Evolutionary conservation across 2,329 filamentous ascomycete genomes (phyloP).

Genomic region (Diplodia mutila): DNA sequence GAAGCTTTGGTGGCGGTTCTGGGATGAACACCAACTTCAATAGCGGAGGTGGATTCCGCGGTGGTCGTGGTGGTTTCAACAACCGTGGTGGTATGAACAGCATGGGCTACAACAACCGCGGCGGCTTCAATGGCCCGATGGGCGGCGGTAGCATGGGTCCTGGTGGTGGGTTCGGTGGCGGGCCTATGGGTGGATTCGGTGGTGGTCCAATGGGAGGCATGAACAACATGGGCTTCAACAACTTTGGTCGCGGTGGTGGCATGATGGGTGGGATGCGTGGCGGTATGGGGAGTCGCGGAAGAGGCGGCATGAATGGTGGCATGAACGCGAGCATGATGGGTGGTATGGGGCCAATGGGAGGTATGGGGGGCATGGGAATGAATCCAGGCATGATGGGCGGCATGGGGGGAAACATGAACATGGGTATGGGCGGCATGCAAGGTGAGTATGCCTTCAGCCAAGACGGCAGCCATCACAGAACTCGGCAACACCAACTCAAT

Average conservation of each 20-base stretch:
- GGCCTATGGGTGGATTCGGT: conserved; percentile 30
- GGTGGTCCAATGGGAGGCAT: conserved; percentile 26
- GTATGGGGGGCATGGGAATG: conserved; percentile 51
- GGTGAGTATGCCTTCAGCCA: conserved; percentile 21
- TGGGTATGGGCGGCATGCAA: conserved; percentile 55
- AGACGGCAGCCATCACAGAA: conserved; percentile 6
- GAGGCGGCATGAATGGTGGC: conserved; percentile 42
- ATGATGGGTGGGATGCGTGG: conserved; percentile 46
- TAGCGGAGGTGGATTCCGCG: conserved; percentile 51
- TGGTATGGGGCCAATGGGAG: conserved; percentile 47
- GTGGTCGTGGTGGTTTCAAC: conserved; percentile 38
- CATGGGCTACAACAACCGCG: conserved; percentile 44
- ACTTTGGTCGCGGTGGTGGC: conserved; percentile 48
- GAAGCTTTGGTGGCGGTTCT: conserved; percentile 44
- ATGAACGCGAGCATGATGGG: conserved; percentile 39
- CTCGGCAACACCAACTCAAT: conserved; percentile 7
- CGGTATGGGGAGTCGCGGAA: conserved; percentile 48
- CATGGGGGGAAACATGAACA: conserved; percentile 45
- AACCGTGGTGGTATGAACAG: conserved; percentile 40
- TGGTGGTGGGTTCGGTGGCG: conserved; percentile 54
- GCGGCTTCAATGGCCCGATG: conserved; percentile 46
- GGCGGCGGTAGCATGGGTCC: conserved; percentile 47
- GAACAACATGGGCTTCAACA: conserved; percentile 39
- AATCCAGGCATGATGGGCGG: conserved; percentile 41
- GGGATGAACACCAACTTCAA: conserved; percentile 47